A percentile compares a stretch with the other conserved stretches of the same genome.
Evolutionary conservation across 108 stramenopile genomes (phyloP).

Genomic region (Cylindrotheca closterium): DNA sequence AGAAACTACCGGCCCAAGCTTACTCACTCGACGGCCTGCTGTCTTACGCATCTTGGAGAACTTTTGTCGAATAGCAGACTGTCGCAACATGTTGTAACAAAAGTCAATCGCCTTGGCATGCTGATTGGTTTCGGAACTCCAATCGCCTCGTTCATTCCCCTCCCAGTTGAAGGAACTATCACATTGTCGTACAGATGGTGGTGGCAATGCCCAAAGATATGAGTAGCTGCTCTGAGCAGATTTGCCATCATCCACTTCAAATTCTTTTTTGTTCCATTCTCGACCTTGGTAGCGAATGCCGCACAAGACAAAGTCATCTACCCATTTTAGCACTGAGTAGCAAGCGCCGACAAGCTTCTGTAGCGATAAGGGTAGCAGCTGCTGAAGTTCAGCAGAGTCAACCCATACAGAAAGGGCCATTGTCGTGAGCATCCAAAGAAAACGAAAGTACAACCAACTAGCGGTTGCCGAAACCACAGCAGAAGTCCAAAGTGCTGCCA

Average conservation of each 20-base stretch:
- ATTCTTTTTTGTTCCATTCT: constrained; percentile 39
- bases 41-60: constrained; percentile 17
- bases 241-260: constrained; percentile 22
- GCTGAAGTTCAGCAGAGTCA: constrained; percentile 15
- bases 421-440: neutral
- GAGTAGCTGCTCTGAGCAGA: neutral
- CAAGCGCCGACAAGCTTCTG: neutral
- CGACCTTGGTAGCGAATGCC: constrained; percentile 31
- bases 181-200: constrained; percentile 16
- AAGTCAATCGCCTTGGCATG: constrained; percentile 43
- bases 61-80: constrained; percentile 21
- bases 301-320: constrained; percentile 10
- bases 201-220: constrained; percentile 30
- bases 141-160: constrained; percentile 2
- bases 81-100: constrained; percentile 37
- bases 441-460: constrained; percentile 1
- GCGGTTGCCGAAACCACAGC: neutral
- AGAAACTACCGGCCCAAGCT: neutral
- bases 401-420: constrained; percentile 5
- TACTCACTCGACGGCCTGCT: neutral
- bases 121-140: constrained; percentile 29
- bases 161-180: neutral
- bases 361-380: neutral
- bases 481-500: neutral
- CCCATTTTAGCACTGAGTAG: neutral